Base-by-base conservation (phyloP, 2,329 filamentous ascomycete genomes). In the Colletotrichum tofieldiae region DNA sequence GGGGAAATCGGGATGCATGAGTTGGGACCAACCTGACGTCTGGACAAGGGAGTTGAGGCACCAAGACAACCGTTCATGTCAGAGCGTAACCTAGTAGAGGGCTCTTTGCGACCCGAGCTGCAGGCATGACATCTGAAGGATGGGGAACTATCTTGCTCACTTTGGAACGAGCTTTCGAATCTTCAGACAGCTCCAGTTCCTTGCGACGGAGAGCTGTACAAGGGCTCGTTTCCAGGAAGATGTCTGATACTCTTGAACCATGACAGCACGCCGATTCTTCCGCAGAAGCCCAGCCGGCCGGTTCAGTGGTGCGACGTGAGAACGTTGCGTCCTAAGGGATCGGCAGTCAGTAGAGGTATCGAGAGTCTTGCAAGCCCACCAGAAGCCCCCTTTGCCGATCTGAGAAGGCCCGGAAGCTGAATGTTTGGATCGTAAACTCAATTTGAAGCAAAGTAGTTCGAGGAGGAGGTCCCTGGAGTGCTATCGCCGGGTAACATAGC, bases 371-470 rank as follows among this genome's bases (percentile, higher is more conserved):
- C 16, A 64, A 64, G n/a, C 52, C 59, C 41, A 54, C 39, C 32
- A 51, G n/a, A 41, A 35, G 11, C 14, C 45, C 58, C 45, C 41
- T 45, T n/a, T 64, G 56, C 32, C 59, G 65, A 69, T 64, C 54
- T n/a, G n/a, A 39, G 49, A 37, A 32, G 43, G 23, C 23, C 5
- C 47, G 39, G n/a, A 52, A 52, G 65, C 12, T 37, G 29, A 18
- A 29, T 14, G 37, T 35, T 39, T 37, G 37, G 45, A 72, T 69
- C 45, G 52, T 23, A 69, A 69, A 72, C 69, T 45, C 43, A 45
- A 39, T 52, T 62, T 68, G 65, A 49, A 41, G 59, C 59, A 54
- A 23, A 39, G 35, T 45, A 43, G 14, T 39, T 16, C 45, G 55
- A 18, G 45, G n/a, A 56, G 12, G 52, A 51, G 52, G 45, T 4